Base-by-base conservation (phyloP, 2,329 filamentous ascomycete species). In the Colletotrichum sp. region DNA sequence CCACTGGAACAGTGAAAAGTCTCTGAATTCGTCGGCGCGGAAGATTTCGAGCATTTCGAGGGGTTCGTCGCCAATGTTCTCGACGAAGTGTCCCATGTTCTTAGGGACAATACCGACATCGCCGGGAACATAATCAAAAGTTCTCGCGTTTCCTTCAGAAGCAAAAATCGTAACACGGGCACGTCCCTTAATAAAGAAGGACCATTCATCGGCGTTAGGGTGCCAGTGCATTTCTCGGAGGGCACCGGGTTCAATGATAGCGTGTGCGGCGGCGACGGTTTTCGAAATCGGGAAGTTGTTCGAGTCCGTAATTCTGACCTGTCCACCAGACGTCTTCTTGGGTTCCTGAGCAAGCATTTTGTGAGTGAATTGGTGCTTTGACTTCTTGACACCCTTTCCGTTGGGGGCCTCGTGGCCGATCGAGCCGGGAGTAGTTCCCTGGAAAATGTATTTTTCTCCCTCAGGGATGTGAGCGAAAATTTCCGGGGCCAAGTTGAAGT, bases 191-290 rank as follows among this genome's bases (percentile, higher is more conserved):
- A 96, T 91, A 86, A 96, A 95, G 84, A 94, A 96, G 8, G 92
- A 94, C 94, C 94, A 96, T 83, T 96, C 94, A 80, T 96, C 94
- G 10, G 93, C 93, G 59, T 91, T 92, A 0, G 94, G 93, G 81
- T 96, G 94, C 94, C 94, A 96, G 86, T 96, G 94, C 89, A 96
- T 95, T 84, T 95, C 94, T 7, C 94, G 90, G 81, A 96, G 87
- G 0, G 93, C 93, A 10, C 93, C 93, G 0, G 94, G 94, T 75
- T 93, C 87, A 72, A 96, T 94, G 48, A 90, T 90, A 16, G 94
- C 90, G 79, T 95, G 90, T 1, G 93, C 94, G 0, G 94, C 94
- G 0, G 94, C 93, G 28, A 96, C 90, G 0, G 92, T 94, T 83
- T 91, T 92, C 52, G 94, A 94, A 75, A 95, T 90, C 28, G 92